Conservation (phyloP, 345 rosid genomes). For the Nasturtium officinale region DNA sequence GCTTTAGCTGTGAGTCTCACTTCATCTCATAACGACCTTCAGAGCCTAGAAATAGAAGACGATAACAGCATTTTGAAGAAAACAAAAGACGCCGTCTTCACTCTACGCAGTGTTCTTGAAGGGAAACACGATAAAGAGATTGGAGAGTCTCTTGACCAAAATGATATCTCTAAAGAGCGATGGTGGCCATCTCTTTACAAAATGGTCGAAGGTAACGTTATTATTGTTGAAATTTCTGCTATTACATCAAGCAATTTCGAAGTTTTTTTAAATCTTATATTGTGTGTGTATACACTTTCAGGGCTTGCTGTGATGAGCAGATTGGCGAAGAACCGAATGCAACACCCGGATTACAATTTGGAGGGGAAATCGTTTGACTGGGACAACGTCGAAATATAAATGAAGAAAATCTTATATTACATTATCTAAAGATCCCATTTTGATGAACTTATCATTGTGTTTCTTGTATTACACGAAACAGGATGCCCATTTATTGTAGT, state of each 20-base stretch:
- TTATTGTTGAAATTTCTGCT: not conserved
- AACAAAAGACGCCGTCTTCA: conserved; percentile 77
- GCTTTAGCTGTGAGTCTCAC: conserved; percentile 77
- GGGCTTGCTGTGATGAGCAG: conserved; percentile 82
- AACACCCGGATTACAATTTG: conserved; percentile 44
- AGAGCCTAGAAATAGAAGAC: conserved; percentile 53
- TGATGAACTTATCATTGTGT: conserved; percentile 9
- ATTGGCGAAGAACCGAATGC: conserved; percentile 57
- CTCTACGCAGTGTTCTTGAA: conserved; percentile 73
- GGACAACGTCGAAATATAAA: conserved; percentile 55
- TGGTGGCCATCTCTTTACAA: conserved; percentile 94
- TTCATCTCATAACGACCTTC: conserved; percentile 72
- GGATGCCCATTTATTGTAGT: no score
- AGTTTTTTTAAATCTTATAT: conserved; percentile 17
- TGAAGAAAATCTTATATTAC: not conserved
- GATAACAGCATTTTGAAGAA: conserved; percentile 63
- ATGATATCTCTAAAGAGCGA: conserved; percentile 61
- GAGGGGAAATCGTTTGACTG: conserved; percentile 59
- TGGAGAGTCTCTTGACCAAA: conserved; percentile 52
- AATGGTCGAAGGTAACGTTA: conserved; percentile 75
- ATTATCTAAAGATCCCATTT: conserved; percentile 1
- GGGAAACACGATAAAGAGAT: conserved; percentile 77
- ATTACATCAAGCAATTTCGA: not conserved
- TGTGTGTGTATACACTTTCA: conserved; percentile 37
- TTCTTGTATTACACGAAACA: no score